Percentiles rank a stretch among this genome's conserved stretches.
These are phyloP conservation scores for Calocybe gambosa DNA, from an alignment of 1,284 basidiomycete species.

Conservation along the genomic window DNA sequence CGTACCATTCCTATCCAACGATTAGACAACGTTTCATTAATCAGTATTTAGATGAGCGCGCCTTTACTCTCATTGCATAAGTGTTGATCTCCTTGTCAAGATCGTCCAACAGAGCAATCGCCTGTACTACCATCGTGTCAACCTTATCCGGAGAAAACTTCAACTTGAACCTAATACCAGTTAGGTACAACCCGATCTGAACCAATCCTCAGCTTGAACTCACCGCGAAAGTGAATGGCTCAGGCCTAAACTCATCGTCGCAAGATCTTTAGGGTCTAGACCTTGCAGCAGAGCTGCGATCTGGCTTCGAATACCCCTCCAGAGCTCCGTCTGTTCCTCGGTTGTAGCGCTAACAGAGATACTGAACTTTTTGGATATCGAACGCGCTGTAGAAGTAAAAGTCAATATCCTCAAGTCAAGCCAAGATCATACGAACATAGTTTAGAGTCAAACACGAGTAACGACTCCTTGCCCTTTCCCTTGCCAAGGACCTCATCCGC, in stretches of 20 bases:
- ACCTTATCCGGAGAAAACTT: conserved; percentile 99
- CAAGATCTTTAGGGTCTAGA: conserved; percentile 90
- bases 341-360: conserved; percentile 69
- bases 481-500: conserved; percentile 83
- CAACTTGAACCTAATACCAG: conserved; percentile 79
- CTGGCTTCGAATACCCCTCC: conserved; percentile 93
- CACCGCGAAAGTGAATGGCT: conserved; percentile 93
- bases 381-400: conserved; percentile 46
- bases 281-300: conserved; percentile 84
- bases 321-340: conserved; percentile 66
- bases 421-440: conserved; percentile 57
- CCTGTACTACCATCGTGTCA: conserved; percentile 99
- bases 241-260: conserved; percentile 97
- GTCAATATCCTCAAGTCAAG: not conserved
- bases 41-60: conserved; percentile 27
- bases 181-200: conserved; percentile 2
- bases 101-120: conserved; percentile 96
- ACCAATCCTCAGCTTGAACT: conserved; percentile 10
- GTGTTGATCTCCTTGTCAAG: conserved; percentile 99
- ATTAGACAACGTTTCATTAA: conserved; percentile 5
- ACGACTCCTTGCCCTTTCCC: conserved; percentile 83
- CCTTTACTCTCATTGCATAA: conserved; percentile 98
- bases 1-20: conserved; percentile 88
- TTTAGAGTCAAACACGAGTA: conserved; percentile 88
- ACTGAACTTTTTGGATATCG: conserved; percentile 91